Conservation (phyloP, 371 early-diverging fungal species). For the Umbelopsis sp. region DNA sequence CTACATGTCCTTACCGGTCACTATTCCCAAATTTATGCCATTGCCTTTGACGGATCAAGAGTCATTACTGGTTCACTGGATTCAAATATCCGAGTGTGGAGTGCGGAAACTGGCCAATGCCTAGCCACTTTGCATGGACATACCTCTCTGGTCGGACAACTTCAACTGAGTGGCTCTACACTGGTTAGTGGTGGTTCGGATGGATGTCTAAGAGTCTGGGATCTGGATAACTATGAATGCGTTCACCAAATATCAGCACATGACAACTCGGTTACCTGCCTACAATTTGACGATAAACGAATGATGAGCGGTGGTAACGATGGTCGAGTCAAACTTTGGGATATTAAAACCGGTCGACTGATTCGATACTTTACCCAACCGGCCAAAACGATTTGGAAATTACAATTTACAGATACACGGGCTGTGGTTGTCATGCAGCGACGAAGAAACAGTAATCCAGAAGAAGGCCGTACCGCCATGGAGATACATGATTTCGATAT, state of each 20-base stretch:
- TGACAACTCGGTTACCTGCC: slow-evolving; percentile 80
- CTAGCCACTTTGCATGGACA: slow-evolving; percentile 72
- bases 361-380: slow-evolving; percentile 65
- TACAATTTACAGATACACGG: slow-evolving; percentile 57
- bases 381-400: slow-evolving; percentile 61
- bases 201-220: slow-evolving; percentile 86
- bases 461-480: slow-evolving; percentile 29
- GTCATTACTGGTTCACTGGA: slow-evolving; percentile 79
- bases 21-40: slow-evolving; percentile 66
- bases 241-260: slow-evolving; percentile 76
- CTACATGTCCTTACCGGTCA: slow-evolving; percentile 68
- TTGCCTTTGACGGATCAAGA: slow-evolving; percentile 64
- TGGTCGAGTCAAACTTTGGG: slow-evolving; percentile 85
- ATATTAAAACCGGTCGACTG: slow-evolving; percentile 70
- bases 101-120: slow-evolving; percentile 54
- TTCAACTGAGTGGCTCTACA: slow-evolving; percentile 52
- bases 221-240: slow-evolving; percentile 61
- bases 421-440: slow-evolving; percentile 61
- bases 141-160: slow-evolving; percentile 81
- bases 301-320: slow-evolving; percentile 85
- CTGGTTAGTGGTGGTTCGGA: slow-evolving; percentile 88
- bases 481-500: slow-evolving; percentile 49
- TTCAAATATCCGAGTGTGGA: slow-evolving; percentile 74
- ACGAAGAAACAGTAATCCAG: slow-evolving; percentile 20
- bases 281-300: slow-evolving; percentile 77